Conservation (phyloP, 2,329 filamentous ascomycete genomes). For the Phoma sp. region DNA sequence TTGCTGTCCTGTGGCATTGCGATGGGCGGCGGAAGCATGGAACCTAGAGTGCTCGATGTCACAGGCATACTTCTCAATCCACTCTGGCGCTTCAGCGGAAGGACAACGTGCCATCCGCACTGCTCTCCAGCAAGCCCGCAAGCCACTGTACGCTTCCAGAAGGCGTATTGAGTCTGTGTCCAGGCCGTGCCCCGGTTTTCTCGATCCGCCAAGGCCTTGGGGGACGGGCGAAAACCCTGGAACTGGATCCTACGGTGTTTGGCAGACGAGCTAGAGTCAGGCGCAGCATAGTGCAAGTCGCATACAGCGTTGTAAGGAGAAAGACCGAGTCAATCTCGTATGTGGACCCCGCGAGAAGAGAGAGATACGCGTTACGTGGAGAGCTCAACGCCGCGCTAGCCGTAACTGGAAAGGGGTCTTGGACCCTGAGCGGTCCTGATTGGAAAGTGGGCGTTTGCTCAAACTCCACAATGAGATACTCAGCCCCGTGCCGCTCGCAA, state of each 20-base stretch:
- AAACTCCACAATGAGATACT: conserved; percentile 8
- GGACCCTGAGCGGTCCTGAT: conserved; percentile 8
- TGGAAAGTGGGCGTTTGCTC: background rate
- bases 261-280: conserved; percentile 2
- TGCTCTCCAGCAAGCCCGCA: conserved; percentile 6
- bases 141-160: conserved; percentile 13
- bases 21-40: background rate
- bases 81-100: background rate
- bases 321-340: background rate
- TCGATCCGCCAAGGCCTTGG: conserved; percentile 13
- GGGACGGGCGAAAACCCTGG: conserved; percentile 6
- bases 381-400: background rate
- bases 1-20: background rate
- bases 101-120: background rate
- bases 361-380: conserved; percentile 13
- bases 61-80: background rate
- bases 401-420: conserved; percentile 3
- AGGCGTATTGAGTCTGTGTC: conserved; percentile 7
- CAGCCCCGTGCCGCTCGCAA: conserved; percentile 19
- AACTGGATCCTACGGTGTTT: conserved; percentile 1
- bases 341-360: background rate
- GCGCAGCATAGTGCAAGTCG: background rate
- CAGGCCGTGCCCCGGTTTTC: conserved; percentile 8
- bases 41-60: background rate
- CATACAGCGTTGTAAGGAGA: conserved; percentile 1